Percentiles rank a stretch among this genome's conserved stretches.
Evolutionary conservation across 306 rosid species (phyloP).

Genomic region (Gleditsia sinensis): DNA sequence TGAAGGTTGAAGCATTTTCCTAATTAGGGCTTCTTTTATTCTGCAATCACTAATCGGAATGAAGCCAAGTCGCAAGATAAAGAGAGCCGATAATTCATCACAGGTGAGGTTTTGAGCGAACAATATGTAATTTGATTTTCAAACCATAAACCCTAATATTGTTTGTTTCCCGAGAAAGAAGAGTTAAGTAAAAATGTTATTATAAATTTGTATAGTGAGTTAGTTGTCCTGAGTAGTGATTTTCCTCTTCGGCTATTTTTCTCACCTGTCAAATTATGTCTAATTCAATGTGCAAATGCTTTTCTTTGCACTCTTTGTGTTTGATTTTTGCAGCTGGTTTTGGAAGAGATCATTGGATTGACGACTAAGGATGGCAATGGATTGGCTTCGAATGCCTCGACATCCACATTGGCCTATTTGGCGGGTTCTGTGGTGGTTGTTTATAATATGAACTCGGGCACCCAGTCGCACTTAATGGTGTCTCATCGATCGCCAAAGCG

Average conservation of each 20-base stretch:
- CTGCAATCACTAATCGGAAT: constrained; percentile 33
- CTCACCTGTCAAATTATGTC: neutral
- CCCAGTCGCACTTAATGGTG: constrained; percentile 65
- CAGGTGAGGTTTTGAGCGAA: constrained; percentile 36
- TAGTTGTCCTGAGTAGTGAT: neutral
- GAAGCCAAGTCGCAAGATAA: constrained; percentile 55
- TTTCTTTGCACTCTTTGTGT: neutral
- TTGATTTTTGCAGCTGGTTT: constrained; percentile 49
- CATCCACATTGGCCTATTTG: constrained; percentile 57
- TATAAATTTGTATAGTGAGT: neutral
- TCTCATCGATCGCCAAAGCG: constrained; percentile 63
- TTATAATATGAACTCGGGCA: constrained; percentile 52
- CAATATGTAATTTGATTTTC: constrained; percentile 4
- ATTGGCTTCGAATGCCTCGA: constrained; percentile 53
- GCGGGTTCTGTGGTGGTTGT: constrained; percentile 75
- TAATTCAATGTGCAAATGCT: neutral
- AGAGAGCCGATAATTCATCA: constrained; percentile 45
- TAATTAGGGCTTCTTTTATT: constrained; percentile 3
- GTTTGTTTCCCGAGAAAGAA: neutral
- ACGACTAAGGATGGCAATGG: constrained; percentile 64
- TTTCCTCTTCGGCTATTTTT: neutral
- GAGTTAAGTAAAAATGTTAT: neutral
- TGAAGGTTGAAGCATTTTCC: neutral
- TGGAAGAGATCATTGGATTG: constrained; percentile 73
- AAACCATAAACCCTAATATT: constrained; percentile 20